These are phyloP conservation scores for Isabelozyma pseudorhagii DNA, from an alignment of 805 yeast genomes.

Conservation along the genomic window DNA sequence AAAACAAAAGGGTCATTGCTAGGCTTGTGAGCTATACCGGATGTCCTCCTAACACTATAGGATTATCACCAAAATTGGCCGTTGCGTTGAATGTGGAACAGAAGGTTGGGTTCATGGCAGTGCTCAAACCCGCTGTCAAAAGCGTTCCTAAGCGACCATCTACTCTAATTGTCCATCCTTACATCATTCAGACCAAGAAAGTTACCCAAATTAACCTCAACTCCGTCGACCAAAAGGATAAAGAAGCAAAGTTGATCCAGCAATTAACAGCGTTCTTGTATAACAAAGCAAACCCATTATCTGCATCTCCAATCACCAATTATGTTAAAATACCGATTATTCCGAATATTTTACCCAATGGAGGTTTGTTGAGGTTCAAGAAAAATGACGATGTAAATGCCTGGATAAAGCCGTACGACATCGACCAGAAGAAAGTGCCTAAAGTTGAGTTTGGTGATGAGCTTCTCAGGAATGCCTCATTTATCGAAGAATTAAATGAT, in stretches of 20 bases:
- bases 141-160: conserved; percentile 36
- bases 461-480: conserved; percentile 42
- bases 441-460: conserved; percentile 52
- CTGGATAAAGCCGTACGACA: conserved; percentile 39
- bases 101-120: conserved; percentile 50
- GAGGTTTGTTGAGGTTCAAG: conserved; percentile 57
- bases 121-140: conserved; percentile 45
- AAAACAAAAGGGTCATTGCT: conserved; percentile 49
- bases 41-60: conserved; percentile 40
- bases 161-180: conserved; percentile 52
- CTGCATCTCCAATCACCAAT: conserved; percentile 45
- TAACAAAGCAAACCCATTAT: conserved; percentile 12
- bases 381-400: conserved; percentile 37
- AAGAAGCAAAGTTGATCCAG: conserved; percentile 12
- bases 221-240: conserved; percentile 27
- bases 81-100: conserved; percentile 52
- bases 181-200: conserved; percentile 41
- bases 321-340: conserved; percentile 50
- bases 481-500: conserved; percentile 15
- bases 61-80: conserved; percentile 52
- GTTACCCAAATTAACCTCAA: conserved; percentile 23
- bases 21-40: conserved; percentile 37
- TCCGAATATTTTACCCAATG: conserved; percentile 48
- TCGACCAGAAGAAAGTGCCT: conserved; percentile 22
- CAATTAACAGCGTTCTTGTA: conserved; percentile 16